Evolutionary conservation across 2,329 filamentous ascomycete genomes (phyloP).

Genomic region (Monilinia fructigena): DNA sequence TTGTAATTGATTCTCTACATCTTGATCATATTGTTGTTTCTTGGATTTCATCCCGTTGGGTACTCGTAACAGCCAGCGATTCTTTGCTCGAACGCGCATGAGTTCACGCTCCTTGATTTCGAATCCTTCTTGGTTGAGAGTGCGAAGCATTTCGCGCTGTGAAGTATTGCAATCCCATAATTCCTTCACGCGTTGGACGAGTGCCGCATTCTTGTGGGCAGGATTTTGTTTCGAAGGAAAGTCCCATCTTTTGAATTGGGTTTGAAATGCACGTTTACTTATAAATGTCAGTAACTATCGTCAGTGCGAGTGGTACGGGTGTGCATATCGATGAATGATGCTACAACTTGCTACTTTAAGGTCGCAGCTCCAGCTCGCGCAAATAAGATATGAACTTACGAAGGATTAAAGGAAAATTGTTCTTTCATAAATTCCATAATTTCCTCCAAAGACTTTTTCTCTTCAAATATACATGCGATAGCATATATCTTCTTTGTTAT

Average conservation of each 20-base stretch:
- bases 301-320: slow-evolving; percentile 29
- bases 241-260: slow-evolving; percentile 74
- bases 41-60: slow-evolving; percentile 56
- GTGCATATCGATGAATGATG: slow-evolving; percentile 22
- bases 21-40: slow-evolving; percentile 40
- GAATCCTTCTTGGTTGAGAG: slow-evolving; percentile 70
- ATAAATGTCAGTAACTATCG: slow-evolving; percentile 1
- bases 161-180: slow-evolving; percentile 74
- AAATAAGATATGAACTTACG: slow-evolving; percentile 18
- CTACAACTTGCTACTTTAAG: slow-evolving; percentile 30
- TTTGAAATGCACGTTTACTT: slow-evolving; percentile 74
- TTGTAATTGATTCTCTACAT: slow-evolving; percentile 40
- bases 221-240: slow-evolving; percentile 74
- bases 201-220: slow-evolving; percentile 64
- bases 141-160: slow-evolving; percentile 71
- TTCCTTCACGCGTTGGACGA: slow-evolving; percentile 69
- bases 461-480: slow-evolving; percentile 72
- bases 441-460: slow-evolving; percentile 70
- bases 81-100: slow-evolving; percentile 65
- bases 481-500: slow-evolving; percentile 63
- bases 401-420: slow-evolving; percentile 55
- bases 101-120: slow-evolving; percentile 70
- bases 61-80: slow-evolving; percentile 65
- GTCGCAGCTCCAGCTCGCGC: background rate
- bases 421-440: slow-evolving; percentile 70